Evolutionary conservation across 169 alveolate genomes (phyloP), one percentile per base, ranked within the genome.

Genomic region (Eimeria falciformis): DNA sequence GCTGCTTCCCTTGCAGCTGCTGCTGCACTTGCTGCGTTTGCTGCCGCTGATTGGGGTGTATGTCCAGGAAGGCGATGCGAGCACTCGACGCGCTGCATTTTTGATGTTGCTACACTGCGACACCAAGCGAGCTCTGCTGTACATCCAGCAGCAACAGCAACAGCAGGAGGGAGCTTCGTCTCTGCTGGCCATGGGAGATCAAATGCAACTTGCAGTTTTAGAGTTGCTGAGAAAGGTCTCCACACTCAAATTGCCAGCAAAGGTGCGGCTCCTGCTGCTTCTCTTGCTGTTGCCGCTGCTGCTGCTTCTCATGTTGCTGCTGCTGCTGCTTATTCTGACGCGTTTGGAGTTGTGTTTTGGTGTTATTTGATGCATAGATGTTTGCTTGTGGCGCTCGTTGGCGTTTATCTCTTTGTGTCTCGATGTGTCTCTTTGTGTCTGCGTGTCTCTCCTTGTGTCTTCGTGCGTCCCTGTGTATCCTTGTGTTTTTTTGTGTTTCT

Each of bases 41-140:
- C 29, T 62, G 37, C 29, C 29, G 75, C 75, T 62, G 75, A 12
- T 18, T 9, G 37, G 6, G 33, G 6, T 62, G 25, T 12, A 40
- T 47, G 71, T 21, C 11, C 66, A 69, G 83, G 94, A 98, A 93
- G 97, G 97, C 69, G 99, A 98, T 94, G 92, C 97, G 65, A 96
- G 98, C n/a, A 97, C 99, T 23, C 96, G 97, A 85, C 97, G 99
- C 90, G 97, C 97, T 93, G 99, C 99, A 0, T 97, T 97, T 91
- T 94, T 97, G 71, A 37, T 93, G 88, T 78, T 93, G 68, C 92
- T 98, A 17, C 97, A 96, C 78, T 95, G 98, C 66, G 96, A 96
- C 71, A 96, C 95, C 79, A 96, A 96, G 62, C 96, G 97, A 46
- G 98, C 99, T 17, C 90, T 98, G 65, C 94, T 95, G 56, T 97